Percentiles rank a stretch among this genome's conserved stretches.
phyloP scores from a whole-genome alignment of 2,329 filamentous ascomycete genomes.

The Colletotrichum sp. region DNA sequence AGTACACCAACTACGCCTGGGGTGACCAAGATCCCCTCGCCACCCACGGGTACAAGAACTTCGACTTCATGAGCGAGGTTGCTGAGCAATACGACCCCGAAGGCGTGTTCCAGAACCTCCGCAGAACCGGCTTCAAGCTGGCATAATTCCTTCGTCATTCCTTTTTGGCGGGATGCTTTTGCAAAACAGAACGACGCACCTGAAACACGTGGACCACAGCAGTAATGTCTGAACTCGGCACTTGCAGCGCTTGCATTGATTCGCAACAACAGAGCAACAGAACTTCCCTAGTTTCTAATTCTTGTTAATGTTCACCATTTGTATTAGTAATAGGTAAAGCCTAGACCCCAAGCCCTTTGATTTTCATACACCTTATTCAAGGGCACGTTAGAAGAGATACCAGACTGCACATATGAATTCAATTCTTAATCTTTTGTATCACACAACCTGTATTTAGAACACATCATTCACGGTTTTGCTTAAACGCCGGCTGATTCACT shows the following conservation, averaged over 20 bases:
- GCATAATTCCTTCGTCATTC: background rate
- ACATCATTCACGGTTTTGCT: background rate
- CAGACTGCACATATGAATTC: background rate
- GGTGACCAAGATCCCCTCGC: slow-evolving; percentile 40
- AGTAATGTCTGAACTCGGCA: background rate
- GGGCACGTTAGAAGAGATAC: background rate
- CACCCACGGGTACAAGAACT: slow-evolving; percentile 40
- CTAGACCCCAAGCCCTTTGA: background rate
- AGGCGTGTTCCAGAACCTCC: slow-evolving; percentile 37
- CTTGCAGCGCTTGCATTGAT: background rate
- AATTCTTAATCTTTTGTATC: background rate
- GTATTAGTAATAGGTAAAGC: background rate
- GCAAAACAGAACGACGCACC: background rate
- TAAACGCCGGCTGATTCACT: background rate
- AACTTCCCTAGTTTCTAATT: background rate
- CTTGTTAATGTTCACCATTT: background rate
- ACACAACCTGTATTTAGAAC: background rate
- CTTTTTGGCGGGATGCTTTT: background rate
- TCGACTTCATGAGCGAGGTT: slow-evolving; percentile 32
- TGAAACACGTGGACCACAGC: background rate
- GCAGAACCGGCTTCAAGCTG: slow-evolving; percentile 30
- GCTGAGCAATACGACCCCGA: slow-evolving; percentile 37
- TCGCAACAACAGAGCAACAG: background rate
- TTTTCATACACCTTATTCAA: background rate
- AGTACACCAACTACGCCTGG: slow-evolving; percentile 50